Evolutionary conservation across 495 filamentous ascomycete genomes (phyloP).

Genomic region (Penicillium antarcticum): DNA sequence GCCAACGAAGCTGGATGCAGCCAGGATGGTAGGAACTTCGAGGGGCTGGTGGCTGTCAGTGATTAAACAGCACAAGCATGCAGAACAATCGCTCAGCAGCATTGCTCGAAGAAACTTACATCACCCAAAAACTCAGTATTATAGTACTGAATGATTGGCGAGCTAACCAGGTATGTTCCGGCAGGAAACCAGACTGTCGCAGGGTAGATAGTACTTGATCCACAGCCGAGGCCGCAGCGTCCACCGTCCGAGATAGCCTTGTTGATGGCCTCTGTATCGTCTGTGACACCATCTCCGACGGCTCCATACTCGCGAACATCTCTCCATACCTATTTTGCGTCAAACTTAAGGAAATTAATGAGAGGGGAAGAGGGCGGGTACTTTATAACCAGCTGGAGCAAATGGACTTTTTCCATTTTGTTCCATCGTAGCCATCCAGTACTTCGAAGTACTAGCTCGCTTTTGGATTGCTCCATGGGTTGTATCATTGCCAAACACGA

Average conservation of each 20-base stretch:
- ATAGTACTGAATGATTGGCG: slow-evolving; percentile 60
- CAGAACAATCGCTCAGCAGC: no score
- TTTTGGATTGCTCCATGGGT: no score
- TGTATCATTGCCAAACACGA: no score
- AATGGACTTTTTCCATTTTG: slow-evolving; percentile 9
- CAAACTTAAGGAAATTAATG: no score
- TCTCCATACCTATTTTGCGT: slow-evolving; percentile 22
- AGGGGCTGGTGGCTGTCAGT: no score
- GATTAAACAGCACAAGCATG: no score
- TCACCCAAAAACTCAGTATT: slow-evolving; percentile 64
- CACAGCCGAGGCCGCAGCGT: slow-evolving; percentile 49
- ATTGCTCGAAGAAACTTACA: no score
- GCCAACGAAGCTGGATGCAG: slow-evolving; percentile 38
- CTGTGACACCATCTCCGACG: slow-evolving; percentile 43
- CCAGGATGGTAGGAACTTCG: slow-evolving; percentile 44
- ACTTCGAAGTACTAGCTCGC: no score
- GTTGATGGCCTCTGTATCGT: slow-evolving; percentile 56
- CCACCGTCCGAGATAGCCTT: slow-evolving; percentile 40
- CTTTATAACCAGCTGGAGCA: slow-evolving; percentile 9
- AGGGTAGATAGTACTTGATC: slow-evolving; percentile 43
- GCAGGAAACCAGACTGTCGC: slow-evolving; percentile 58
- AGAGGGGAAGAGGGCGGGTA: no score
- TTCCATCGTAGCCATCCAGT: slow-evolving; percentile 11
- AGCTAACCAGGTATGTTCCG: slow-evolving; percentile 59
- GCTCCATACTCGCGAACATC: slow-evolving; percentile 45